Evolutionary conservation across 441 rosid species (phyloP).

Genomic region (Syzygium syzygioides): DNA sequence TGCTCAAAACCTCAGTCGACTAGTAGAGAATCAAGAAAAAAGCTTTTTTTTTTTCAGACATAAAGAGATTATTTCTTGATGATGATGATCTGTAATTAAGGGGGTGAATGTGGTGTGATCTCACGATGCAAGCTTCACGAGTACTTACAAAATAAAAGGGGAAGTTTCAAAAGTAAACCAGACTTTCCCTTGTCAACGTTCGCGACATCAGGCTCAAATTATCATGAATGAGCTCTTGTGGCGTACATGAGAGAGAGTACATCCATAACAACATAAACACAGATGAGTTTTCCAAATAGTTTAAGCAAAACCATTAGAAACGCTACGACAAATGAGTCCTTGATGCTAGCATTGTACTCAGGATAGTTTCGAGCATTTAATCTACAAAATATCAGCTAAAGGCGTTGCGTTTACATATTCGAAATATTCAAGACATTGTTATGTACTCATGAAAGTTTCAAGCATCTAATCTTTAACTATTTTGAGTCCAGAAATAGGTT

Average conservation of each 20-base stretch:
- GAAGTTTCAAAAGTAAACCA: background rate
- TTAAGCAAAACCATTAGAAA: background rate
- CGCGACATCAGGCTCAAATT: background rate
- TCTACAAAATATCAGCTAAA: background rate
- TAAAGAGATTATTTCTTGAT: background rate
- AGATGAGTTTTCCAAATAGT: background rate
- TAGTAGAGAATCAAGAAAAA: background rate
- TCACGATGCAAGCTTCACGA: background rate
- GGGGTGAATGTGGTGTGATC: background rate
- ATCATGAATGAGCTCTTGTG: background rate
- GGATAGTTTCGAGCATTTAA: background rate
- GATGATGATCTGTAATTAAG: background rate
- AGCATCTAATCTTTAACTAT: background rate
- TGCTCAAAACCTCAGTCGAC: background rate
- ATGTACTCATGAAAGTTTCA: background rate
- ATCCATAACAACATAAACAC: background rate
- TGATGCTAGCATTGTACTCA: background rate
- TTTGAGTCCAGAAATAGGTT: background rate
- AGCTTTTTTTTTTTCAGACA: background rate
- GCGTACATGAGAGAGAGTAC: background rate
- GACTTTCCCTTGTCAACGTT: background rate
- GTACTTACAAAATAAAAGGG: background rate
- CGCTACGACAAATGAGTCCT: background rate
- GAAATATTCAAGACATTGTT: background rate
- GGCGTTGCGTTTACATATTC: background rate